These are phyloP conservation scores for Phoenix dactylifera DNA, from an alignment of 176 grass and related monocot genomes.

Conservation along the genomic window DNA sequence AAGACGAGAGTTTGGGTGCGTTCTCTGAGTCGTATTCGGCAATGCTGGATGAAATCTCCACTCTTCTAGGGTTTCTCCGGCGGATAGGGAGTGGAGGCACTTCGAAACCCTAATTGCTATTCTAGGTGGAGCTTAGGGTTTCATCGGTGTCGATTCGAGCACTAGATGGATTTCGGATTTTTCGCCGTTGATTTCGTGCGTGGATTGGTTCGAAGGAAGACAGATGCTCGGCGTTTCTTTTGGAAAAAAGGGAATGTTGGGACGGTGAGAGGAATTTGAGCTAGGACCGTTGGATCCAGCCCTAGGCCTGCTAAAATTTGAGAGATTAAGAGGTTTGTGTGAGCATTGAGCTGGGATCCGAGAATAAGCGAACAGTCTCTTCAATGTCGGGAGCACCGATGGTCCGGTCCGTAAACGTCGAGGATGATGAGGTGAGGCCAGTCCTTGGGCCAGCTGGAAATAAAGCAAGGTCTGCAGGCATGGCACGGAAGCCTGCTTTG, in stretches of 20 bases:
- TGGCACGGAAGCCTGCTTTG: conserved; percentile 10
- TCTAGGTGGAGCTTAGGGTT: background rate
- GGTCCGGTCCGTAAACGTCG: conserved; percentile 16
- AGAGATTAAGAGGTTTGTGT: background rate
- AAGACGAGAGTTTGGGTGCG: background rate
- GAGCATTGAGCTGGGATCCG: background rate
- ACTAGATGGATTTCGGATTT: background rate
- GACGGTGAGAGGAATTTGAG: background rate
- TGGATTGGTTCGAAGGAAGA: background rate
- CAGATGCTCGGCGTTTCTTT: background rate
- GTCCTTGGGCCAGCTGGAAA: conserved; percentile 19
- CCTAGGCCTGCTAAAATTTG: background rate
- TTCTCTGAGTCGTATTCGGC: background rate
- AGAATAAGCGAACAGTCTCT: background rate
- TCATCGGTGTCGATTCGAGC: conserved; percentile 3
- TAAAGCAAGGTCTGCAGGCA: conserved; percentile 7
- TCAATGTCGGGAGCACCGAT: conserved; percentile 17
- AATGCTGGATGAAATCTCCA: background rate
- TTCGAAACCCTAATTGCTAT: background rate
- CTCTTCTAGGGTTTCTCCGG: background rate
- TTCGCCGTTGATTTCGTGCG: background rate
- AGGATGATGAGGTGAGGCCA: conserved; percentile 6
- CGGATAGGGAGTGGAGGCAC: background rate
- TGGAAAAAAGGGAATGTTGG: background rate
- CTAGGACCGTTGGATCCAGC: background rate